Evolutionary conservation across 331 rosid species (phyloP), one percentile per base, ranked within the genome.

Genomic region (Rhamnella rubrinervis): DNA sequence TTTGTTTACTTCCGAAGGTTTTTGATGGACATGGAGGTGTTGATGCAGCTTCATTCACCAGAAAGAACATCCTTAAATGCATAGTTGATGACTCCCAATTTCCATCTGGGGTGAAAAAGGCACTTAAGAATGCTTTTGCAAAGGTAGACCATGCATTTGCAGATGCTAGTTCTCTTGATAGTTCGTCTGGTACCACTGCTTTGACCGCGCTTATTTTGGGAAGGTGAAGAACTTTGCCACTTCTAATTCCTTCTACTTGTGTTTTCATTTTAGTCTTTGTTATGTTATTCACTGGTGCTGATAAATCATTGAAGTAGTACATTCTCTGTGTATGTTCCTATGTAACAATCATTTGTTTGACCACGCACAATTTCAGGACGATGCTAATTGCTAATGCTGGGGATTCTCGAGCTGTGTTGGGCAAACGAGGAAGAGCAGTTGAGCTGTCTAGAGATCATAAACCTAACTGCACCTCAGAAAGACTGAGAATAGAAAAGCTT

Each of bases 11-110:
- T 74, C 50, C 12, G 49, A 76, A 91, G 97, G 96, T 91, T 72
- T 88, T 91, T 73, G 97, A 91, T 73, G 97, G 96, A 61, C 97
- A 91, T 67, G 96, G 97, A 65, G 97, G 97, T 65, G 77, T 75
- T 38, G 91, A 91, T 20, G 97, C 97, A 6, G 93, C 96, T 26
- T 72, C 77, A 40, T 91, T 88, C 78, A 80, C 85, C 55, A 85
- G 89, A 83, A 77, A 75, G 59, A 85, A 88, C 82, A 85, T 91
- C 72, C 91, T 91, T 55, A 86, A 74, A 64, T 89, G 85, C 75
- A 86, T 87, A 18, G 75, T 83, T 57, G 97, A 86, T 74, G 96
- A 91, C 72, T 82, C 86, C 47, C 80, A 87, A 39, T 91, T 86
- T 59, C 89, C 97, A 75, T 65, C 80, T 26, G 78, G 83, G 39